phyloP scores from a whole-genome alignment of 345 rosid species.

The Passiflora organensis region DNA sequence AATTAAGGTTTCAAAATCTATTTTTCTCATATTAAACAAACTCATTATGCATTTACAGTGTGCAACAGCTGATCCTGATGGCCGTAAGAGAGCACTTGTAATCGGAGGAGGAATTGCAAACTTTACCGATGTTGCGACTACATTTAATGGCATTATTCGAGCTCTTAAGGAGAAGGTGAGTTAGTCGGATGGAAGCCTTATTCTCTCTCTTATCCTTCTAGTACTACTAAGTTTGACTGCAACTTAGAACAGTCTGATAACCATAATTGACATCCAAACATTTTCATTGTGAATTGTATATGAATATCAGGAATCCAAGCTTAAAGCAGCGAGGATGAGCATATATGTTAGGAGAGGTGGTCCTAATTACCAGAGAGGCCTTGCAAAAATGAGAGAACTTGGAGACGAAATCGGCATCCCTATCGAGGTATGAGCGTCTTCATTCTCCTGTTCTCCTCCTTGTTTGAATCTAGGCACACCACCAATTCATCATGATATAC shows the following conservation, averaged over 20 bases:
- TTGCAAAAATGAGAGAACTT: conserved; percentile 68
- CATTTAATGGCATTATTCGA: conserved; percentile 88
- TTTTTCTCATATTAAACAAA: conserved; percentile 3
- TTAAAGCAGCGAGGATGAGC: conserved; percentile 62
- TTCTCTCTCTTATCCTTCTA: background rate
- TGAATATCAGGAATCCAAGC: conserved; percentile 57
- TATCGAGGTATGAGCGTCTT: conserved; percentile 51
- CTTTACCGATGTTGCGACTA: conserved; percentile 94
- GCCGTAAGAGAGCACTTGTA: conserved; percentile 76
- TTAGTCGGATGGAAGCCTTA: background rate
- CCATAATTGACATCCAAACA: background rate
- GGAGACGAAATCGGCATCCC: conserved; percentile 83
- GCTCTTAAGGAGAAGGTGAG: conserved; percentile 61
- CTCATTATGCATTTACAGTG: conserved; percentile 38
- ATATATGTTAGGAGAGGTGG: conserved; percentile 74
- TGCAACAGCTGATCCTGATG: conserved; percentile 90
- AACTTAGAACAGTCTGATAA: background rate
- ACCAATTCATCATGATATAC: no score
- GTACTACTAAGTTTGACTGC: background rate
- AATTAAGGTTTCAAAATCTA: background rate
- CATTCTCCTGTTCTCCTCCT: background rate
- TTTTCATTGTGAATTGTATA: no score
- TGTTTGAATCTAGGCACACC: background rate
- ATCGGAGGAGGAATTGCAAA: conserved; percentile 97
- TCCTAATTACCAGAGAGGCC: conserved; percentile 84